Evolutionary conservation across 2,329 filamentous ascomycete genomes (phyloP), one percentile per base, ranked within the genome.

Genomic region (Uncinocarpus reesii): DNA sequence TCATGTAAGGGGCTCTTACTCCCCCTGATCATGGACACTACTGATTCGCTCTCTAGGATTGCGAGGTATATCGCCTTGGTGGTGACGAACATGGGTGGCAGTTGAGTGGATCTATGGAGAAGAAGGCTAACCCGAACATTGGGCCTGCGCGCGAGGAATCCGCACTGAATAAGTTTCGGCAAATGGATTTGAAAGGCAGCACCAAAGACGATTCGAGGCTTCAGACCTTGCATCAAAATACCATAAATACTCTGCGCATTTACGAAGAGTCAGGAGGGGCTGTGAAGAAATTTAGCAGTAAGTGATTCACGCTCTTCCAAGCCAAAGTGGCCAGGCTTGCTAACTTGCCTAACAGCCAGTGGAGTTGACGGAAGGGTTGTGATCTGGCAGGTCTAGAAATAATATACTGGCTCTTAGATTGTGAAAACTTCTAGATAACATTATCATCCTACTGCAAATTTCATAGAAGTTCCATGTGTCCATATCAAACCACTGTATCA

Each of bases 141-240:
- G 71, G 68, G 1, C 80, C 76, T 50, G 71, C 73, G 51, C 77
- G 84, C 26, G 92, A 96, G 68, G 92, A 96, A 66, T 92, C 85
- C 55, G 92, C 92, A 20, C 73, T 95, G 65, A 95, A 96, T 69
- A 95, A 96, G 87, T 98, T 98, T 72, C 80, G 81, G 60, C 89
- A 95, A 72, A 96, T 98, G 92, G 92, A 98, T 68, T 76, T 98
- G 56, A 95, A 92, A 76, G 92, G 92, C 53, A 94, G 94, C 70
- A 73, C 76, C 48, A 86, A 86, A 63, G 88, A 94, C 60, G 89
- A 96, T 65, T 95, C 89, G 3, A 86, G 94, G 71, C 75, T 98
- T 58, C 92, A 87, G 71, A 96, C 92, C 8, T 80, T 92, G 40
- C 92, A 98, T 69, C 92, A 98, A 66, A 98, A 98, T 70, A 95